phyloP scores from a whole-genome alignment of 225 moss, liverwort and hornwort species.

The Antitrichia curtipendula region DNA sequence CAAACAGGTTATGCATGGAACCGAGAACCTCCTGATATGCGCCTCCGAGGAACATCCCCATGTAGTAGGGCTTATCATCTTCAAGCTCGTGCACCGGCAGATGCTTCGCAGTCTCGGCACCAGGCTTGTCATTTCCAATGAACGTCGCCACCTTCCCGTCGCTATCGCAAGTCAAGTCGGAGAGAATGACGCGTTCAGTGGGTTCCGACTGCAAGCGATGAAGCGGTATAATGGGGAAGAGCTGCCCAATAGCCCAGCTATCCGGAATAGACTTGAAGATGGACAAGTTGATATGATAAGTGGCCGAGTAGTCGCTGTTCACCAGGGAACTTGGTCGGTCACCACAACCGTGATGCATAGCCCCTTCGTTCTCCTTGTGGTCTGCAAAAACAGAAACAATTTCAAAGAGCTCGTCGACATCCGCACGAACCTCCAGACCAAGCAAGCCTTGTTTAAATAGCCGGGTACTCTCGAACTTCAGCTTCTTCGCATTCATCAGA shows the following conservation, averaged over 20 bases:
- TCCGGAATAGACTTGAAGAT: conserved; percentile 88
- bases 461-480: conserved; percentile 49
- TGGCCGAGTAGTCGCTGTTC: conserved; percentile 32
- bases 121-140: conserved; percentile 48
- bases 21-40: conserved; percentile 92
- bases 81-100: conserved; percentile 51
- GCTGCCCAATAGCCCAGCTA: conserved; percentile 85
- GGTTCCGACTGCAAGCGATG: conserved; percentile 76
- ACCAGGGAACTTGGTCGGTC: background rate
- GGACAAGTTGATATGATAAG: conserved; percentile 77
- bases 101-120: conserved; percentile 28
- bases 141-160: conserved; percentile 77
- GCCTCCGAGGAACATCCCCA: conserved; percentile 89
- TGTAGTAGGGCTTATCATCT: conserved; percentile 57
- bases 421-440: conserved; percentile 49
- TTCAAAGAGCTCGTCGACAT: conserved; percentile 61
- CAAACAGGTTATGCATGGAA: conserved; percentile 81
- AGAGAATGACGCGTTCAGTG: conserved; percentile 39
- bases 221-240: conserved; percentile 78
- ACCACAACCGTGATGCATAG: background rate
- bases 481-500: conserved; percentile 34
- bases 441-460: conserved; percentile 64
- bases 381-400: conserved; percentile 19
- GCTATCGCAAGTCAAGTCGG: conserved; percentile 86
- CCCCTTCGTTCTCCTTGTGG: background rate